Evolutionary conservation across 2,329 filamentous ascomycete genomes (phyloP).

Genomic region (Hypoxylon sp.): DNA sequence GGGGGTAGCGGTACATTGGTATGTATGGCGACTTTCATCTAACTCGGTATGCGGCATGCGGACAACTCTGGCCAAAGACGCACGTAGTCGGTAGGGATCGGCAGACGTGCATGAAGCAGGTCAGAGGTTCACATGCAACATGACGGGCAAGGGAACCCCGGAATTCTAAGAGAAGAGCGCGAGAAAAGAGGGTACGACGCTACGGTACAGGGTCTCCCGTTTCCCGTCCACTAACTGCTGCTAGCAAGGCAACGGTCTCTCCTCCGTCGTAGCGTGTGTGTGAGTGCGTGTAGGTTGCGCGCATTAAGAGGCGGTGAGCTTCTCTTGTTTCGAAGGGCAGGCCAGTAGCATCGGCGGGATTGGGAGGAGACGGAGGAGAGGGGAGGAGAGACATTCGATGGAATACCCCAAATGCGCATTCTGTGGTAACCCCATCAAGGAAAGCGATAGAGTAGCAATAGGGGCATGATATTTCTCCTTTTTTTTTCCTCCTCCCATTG

Average conservation of each 20-base stretch:
- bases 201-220: constrained; percentile 27
- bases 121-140: constrained; percentile 34
- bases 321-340: neutral
- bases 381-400: neutral
- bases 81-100: constrained; percentile 42
- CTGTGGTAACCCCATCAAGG: constrained; percentile 26
- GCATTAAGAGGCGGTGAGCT: constrained; percentile 38
- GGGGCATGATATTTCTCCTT: neutral
- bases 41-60: constrained; percentile 30
- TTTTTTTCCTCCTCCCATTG: neutral
- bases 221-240: constrained; percentile 30
- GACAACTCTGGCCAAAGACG: constrained; percentile 34
- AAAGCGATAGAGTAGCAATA: neutral
- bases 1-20: constrained; percentile 27
- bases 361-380: neutral
- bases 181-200: neutral
- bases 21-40: constrained; percentile 3
- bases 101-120: constrained; percentile 41
- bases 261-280: constrained; percentile 11
- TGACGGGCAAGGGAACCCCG: constrained; percentile 33
- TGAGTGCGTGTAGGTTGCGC: constrained; percentile 11
- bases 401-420: constrained; percentile 13
- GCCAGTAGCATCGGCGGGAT: constrained; percentile 23
- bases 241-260: neutral
- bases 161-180: constrained; percentile 19